These are phyloP conservation scores for Rhynchospora tenuis DNA, from an alignment of 176 grass and related monocot genomes.

Conservation along the genomic window DNA sequence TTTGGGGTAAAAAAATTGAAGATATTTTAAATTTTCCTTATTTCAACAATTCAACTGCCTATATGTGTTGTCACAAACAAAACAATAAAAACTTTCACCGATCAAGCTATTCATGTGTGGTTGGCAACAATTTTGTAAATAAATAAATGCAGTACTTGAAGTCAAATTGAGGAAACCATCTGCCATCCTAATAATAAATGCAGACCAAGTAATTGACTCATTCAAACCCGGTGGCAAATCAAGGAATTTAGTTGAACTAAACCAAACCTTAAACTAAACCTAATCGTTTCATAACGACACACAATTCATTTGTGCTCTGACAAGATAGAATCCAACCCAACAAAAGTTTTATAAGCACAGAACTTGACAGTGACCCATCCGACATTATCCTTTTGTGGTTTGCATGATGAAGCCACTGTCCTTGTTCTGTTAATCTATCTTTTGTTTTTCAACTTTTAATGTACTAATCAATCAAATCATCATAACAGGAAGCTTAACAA, in stretches of 20 bases:
- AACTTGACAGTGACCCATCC: not conserved
- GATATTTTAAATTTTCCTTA: not conserved
- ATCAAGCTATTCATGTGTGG: not conserved
- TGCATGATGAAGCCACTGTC: not conserved
- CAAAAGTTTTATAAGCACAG: not conserved
- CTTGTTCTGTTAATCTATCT: not conserved
- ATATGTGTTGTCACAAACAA: not conserved
- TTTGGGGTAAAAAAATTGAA: not conserved
- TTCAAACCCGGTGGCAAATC: not conserved
- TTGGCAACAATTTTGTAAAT: not conserved
- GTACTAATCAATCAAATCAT: not conserved
- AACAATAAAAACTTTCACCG: not conserved
- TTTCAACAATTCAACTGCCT: not conserved
- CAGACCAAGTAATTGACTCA: not conserved
- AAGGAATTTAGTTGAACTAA: conserved; percentile 4
- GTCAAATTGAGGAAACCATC: not conserved
- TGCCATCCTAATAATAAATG: not conserved
- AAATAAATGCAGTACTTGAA: not conserved
- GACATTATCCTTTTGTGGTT: not conserved
- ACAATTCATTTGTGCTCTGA: not conserved
- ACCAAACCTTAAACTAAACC: not conserved
- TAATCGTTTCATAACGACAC: not conserved
- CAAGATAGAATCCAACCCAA: not conserved
- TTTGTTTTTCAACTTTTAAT: not conserved
- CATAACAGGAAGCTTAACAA: not conserved